Base-by-base conservation (phyloP, 805 yeast species). In the Torulaspora maleeae region DNA sequence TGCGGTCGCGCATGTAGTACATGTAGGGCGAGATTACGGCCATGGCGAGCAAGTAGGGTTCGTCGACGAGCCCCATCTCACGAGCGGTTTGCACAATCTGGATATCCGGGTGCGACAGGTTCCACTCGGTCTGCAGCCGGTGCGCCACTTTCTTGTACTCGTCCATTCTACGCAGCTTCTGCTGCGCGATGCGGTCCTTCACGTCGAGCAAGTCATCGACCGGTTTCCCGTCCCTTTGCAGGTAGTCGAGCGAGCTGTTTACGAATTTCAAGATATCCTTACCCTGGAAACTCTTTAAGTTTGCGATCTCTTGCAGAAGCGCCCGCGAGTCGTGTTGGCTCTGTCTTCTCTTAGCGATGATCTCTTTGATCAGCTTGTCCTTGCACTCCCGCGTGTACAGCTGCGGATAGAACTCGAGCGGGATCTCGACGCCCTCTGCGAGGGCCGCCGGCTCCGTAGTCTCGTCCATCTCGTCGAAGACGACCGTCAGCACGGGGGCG, bases 381-480 rank as follows among this genome's bases (percentile, higher is more conserved):
- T 60, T 63, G 38, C 59, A 53, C 12, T 45, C 43, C 29, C 54
- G 54, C 1, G 63, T 58, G 43, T 64, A 64, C 11, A 64, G 45
- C 43, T 63, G 66, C 1, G 69, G 68, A 37, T 63, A 64, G 39
- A 64, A 64, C 42, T 58, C 56, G 22, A 63, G 38, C 4, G 69
- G 68, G 2, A 64, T 41, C 17, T 61, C 60, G 2, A 63, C 64
- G 5, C 67, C 67, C 11, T 57, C 54, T 6, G 48, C 48, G 9
- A 49, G 33, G 5, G 53, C 19, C 7, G 49, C 50, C 7, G 49
- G 42, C 7, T 59, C 61, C 1, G 56, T 54, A 10, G 52, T 43
- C 25, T 55, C 62, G 37, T 64, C 68, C 52, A 54, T 45, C 42
- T 61, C 67, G 43, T 61, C 64, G 33, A 64, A 63, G 3, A 64